A percentile compares a stretch with the other conserved stretches of the same genome.
Evolutionary conservation across 305 asterid genomes (phyloP).

Genomic region (Fraxinus velutina): DNA sequence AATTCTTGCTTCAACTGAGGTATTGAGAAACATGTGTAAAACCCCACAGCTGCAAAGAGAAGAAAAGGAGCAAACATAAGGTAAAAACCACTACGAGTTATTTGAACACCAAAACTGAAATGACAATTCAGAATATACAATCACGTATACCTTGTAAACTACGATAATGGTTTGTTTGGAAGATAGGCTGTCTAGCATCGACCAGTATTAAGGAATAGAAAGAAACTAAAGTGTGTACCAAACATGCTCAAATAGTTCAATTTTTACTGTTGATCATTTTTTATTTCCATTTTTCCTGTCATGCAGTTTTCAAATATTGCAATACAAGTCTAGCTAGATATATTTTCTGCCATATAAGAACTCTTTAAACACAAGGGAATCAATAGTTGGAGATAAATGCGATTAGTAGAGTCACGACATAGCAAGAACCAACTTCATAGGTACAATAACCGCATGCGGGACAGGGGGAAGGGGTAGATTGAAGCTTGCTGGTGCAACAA

Average conservation of each 20-base stretch:
- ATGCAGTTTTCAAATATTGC: neutral
- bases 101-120: too few relatives aligned
- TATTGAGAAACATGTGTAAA: slow-evolving; percentile 68
- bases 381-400: neutral
- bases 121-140: too few relatives aligned
- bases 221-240: neutral
- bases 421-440: too few relatives aligned
- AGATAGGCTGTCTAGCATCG: neutral
- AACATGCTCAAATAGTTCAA: neutral
- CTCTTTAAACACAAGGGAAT: neutral
- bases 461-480: neutral
- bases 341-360: neutral
- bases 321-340: neutral
- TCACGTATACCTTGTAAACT: too few relatives aligned
- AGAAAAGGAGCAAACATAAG: neutral
- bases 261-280: neutral
- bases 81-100: neutral
- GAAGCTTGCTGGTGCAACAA: neutral
- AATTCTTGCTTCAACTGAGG: slow-evolving; percentile 34
- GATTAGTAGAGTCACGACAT: neutral
- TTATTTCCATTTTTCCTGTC: too few relatives aligned
- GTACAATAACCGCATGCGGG: neutral
- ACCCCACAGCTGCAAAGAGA: slow-evolving; percentile 82
- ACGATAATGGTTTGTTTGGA: too few relatives aligned
- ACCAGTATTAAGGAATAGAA: neutral